These are phyloP conservation scores for Coniochaeta ligniaria DNA, from an alignment of 2,329 filamentous ascomycete genomes.

Conservation along the genomic window DNA sequence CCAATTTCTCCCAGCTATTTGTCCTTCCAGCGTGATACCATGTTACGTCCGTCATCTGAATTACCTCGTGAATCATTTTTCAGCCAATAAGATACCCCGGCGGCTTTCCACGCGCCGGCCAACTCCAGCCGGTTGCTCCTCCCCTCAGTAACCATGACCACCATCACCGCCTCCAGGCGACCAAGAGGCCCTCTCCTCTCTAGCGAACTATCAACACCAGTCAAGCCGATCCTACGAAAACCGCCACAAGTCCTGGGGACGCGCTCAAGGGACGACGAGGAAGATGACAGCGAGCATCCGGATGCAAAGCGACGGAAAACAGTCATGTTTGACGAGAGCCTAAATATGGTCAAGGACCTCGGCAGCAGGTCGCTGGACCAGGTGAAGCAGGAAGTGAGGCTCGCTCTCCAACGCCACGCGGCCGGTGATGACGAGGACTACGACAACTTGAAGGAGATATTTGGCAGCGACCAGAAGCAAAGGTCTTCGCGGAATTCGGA, in stretches of 20 bases:
- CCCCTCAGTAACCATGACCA: background rate
- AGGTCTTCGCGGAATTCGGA: conserved; percentile 20
- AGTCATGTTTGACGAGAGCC: conserved; percentile 51
- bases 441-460: conserved; percentile 52
- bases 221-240: conserved; percentile 2
- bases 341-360: conserved; percentile 50
- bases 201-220: background rate
- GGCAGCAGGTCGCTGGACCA: conserved; percentile 45
- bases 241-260: background rate
- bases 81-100: background rate
- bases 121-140: background rate
- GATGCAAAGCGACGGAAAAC: conserved; percentile 41
- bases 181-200: background rate
- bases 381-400: conserved; percentile 46
- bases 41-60: background rate
- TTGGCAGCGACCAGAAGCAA: conserved; percentile 39
- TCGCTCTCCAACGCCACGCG: conserved; percentile 49
- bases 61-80: background rate
- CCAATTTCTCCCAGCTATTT: background rate
- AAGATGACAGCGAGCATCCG: background rate
- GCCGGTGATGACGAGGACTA: conserved; percentile 53
- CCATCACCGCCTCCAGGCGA: background rate
- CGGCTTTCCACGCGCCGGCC: background rate
- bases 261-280: background rate
- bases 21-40: background rate